Base-by-base conservation (phyloP, 768 basidiomycete species). In the Russula sp. region DNA sequence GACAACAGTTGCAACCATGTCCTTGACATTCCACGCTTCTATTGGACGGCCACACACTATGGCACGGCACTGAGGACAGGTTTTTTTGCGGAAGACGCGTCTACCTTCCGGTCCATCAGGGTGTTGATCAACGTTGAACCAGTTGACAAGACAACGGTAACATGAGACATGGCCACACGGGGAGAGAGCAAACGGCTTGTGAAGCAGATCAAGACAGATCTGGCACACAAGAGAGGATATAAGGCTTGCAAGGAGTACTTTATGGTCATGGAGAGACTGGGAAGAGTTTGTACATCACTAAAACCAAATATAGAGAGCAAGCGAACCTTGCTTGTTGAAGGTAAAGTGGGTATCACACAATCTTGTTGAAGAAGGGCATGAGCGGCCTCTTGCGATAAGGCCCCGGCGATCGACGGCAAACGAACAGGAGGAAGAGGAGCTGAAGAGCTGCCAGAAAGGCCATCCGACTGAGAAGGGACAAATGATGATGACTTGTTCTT, bases 101-200 rank as follows among this genome's bases (percentile, higher is more conserved):
- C 38, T 56, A 9, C 18, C 57, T n/a, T 53, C 56, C 34, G 14
- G 29, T 35, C 39, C 56, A 53, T 36, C 57, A 13, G 46, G 56
- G 42, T 42, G 51, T 34, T 58, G 61, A 48, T 59, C 48, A 18
- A 79, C 77, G 5, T 80, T 84, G 71, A 92, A 93, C 90, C 90
- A 93, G 38, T 79, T 78, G 18, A 91, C 78, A 11, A 93, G 83
- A 68, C 90, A 90, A 16, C 73, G 69, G 61, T 90, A 81, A 67
- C 88, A 91, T 3, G 82, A 82, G 51, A 87, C 75, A 64, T 90
- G 88, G 5, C 89, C 88, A 60, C 88, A 91, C 0, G 88, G 88
- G 0, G 86, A 79, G 20, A 90, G 81, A 0, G 87, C 83, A 65
- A 82, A 91, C 0, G 90, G 88, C 65, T 81, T 82, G 70, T 86